Evolutionary conservation across 2,329 filamentous ascomycete species (phyloP).

Genomic region (Fusarium concolor): DNA sequence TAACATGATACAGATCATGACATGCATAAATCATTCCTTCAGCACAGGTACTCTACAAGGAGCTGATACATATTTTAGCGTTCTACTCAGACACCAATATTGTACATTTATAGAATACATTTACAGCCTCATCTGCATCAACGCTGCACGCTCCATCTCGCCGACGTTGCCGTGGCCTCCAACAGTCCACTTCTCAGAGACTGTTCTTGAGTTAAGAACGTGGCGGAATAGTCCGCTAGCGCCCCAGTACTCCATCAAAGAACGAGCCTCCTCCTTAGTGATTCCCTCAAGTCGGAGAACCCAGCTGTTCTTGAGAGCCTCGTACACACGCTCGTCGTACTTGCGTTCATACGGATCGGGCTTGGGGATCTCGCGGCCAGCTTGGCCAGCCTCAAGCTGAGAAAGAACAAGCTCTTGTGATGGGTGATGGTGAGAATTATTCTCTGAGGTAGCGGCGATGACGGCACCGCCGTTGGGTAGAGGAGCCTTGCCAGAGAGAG

Average conservation of each 20-base stretch:
- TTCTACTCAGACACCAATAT: slow-evolving; percentile 43
- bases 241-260: slow-evolving; percentile 93
- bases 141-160: slow-evolving; percentile 79
- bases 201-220: slow-evolving; percentile 74
- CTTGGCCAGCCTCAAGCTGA: slow-evolving; percentile 61
- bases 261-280: slow-evolving; percentile 78
- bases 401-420: slow-evolving; percentile 76
- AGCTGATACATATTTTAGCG: slow-evolving; percentile 25
- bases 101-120: slow-evolving; percentile 48
- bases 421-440: slow-evolving; percentile 73
- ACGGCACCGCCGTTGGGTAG: slow-evolving; percentile 82
- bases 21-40: background rate
- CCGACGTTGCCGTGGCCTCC: slow-evolving; percentile 85
- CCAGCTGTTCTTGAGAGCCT: slow-evolving; percentile 61
- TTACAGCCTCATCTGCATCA: slow-evolving; percentile 63
- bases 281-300: slow-evolving; percentile 74
- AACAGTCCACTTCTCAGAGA: slow-evolving; percentile 86
- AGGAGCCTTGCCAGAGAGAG: slow-evolving; percentile 69
- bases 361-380: slow-evolving; percentile 53
- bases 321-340: slow-evolving; percentile 69
- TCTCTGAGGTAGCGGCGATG: slow-evolving; percentile 78
- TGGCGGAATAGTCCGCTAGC: slow-evolving; percentile 82
- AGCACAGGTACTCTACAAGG: background rate
- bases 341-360: slow-evolving; percentile 65
- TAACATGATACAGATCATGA: background rate